Conservation (phyloP, 2,329 filamentous ascomycete genomes). For the Chaetomiaceae sp. region DNA sequence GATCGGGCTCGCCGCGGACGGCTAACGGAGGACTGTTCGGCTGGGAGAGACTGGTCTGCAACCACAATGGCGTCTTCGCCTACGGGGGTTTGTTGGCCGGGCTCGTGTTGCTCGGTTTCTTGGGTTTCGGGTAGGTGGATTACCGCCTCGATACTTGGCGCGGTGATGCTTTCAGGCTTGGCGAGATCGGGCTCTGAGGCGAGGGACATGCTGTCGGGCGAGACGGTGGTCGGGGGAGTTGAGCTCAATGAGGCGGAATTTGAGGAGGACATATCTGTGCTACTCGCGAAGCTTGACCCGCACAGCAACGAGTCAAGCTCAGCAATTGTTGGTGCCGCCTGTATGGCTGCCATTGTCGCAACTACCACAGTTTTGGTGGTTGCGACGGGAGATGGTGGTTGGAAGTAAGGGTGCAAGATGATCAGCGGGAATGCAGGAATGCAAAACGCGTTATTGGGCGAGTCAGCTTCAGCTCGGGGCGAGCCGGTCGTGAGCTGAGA, state of each 20-base stretch:
- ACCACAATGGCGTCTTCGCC: conserved; percentile 25
- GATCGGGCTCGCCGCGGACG: conserved; percentile 53
- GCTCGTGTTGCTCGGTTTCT: conserved; percentile 14
- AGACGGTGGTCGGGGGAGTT: conserved; percentile 33
- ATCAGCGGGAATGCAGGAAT: conserved; percentile 2
- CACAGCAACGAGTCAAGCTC: conserved; percentile 23
- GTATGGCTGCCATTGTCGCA: conserved; percentile 20
- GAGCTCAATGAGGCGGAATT: conserved; percentile 30
- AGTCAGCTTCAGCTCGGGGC: conserved; percentile 6
- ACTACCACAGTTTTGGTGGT: neutral
- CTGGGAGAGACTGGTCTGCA: conserved; percentile 14
- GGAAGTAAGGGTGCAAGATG: conserved; percentile 3
- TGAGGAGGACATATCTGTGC: conserved; percentile 28
- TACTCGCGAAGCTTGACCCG: conserved; percentile 30
- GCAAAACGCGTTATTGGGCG: conserved; percentile 19
- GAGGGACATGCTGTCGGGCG: conserved; percentile 32
- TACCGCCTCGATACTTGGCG: conserved; percentile 20
- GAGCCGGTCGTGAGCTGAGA: conserved; percentile 11
- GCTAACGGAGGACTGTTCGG: conserved; percentile 29
- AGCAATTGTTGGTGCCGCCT: conserved; percentile 17
- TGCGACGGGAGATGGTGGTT: no score
- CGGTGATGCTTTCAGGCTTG: conserved; percentile 25
- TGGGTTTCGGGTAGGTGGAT: conserved; percentile 14
- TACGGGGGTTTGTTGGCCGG: conserved; percentile 19
- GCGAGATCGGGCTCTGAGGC: conserved; percentile 28